phyloP scores from a whole-genome alignment of 2,329 filamentous ascomycete species.

The Exophiala phaeomuriformis region DNA sequence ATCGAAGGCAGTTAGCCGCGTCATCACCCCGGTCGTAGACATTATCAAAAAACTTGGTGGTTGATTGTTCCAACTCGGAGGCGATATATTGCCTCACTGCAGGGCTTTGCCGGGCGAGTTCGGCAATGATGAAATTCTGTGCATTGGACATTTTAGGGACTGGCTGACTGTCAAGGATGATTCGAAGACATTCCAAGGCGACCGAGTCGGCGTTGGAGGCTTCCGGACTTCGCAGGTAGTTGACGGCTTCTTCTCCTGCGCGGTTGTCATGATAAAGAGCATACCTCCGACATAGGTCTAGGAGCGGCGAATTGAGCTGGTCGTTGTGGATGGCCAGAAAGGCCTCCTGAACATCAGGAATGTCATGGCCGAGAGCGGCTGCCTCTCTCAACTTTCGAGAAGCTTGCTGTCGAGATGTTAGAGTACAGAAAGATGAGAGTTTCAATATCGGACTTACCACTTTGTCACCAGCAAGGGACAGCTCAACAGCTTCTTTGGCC shows the following conservation, averaged over 20 bases:
- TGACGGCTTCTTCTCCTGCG: slow-evolving; percentile 40
- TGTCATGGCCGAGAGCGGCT: slow-evolving; percentile 41
- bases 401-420: slow-evolving; percentile 34
- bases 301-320: slow-evolving; percentile 31
- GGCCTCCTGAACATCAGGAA: slow-evolving; percentile 40
- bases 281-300: slow-evolving; percentile 41
- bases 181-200: slow-evolving; percentile 39
- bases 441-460: slow-evolving; percentile 32
- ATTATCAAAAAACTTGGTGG: slow-evolving; percentile 43
- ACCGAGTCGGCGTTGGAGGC: slow-evolving; percentile 36
- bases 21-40: slow-evolving; percentile 44
- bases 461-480: slow-evolving; percentile 40
- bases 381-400: slow-evolving; percentile 44
- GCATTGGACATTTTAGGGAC: slow-evolving; percentile 32
- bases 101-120: slow-evolving; percentile 38
- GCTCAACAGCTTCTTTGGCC: slow-evolving; percentile 42
- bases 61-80: slow-evolving; percentile 37
- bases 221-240: slow-evolving; percentile 39
- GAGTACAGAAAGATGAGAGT: neutral
- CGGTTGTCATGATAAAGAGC: slow-evolving; percentile 36
- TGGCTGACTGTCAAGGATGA: slow-evolving; percentile 36
- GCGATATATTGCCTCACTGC: slow-evolving; percentile 41
- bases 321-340: slow-evolving; percentile 40
- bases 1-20: slow-evolving; percentile 41
- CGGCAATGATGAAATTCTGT: slow-evolving; percentile 43